phyloP scores from a whole-genome alignment of 2,329 filamentous ascomycete genomes.

The Fusarium torulosum region DNA sequence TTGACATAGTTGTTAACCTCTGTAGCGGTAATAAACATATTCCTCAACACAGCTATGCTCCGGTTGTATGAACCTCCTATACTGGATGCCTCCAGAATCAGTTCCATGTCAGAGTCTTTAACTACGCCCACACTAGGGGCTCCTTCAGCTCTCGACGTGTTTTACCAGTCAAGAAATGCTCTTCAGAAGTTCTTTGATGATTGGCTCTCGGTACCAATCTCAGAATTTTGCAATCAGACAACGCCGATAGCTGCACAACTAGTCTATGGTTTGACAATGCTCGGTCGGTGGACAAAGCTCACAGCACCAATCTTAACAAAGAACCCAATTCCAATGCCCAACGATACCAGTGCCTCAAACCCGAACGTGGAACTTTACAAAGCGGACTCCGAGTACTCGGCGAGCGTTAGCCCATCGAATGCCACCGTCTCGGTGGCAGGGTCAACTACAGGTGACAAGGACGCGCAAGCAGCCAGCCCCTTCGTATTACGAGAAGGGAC shows the following conservation, averaged over 20 bases:
- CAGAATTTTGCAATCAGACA: conserved; percentile 60
- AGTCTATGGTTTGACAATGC: conserved; percentile 64
- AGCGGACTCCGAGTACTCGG: conserved; percentile 43
- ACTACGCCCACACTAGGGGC: conserved; percentile 54
- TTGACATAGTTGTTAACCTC: neutral
- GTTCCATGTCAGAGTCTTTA: conserved; percentile 59
- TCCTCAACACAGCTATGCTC: conserved; percentile 57
- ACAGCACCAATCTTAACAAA: conserved; percentile 54
- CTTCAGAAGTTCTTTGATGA: conserved; percentile 63
- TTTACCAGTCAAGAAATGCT: conserved; percentile 63
- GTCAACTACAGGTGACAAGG: conserved; percentile 18
- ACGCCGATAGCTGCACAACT: conserved; percentile 61
- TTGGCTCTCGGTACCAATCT: conserved; percentile 60
- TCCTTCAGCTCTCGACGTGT: conserved; percentile 61
- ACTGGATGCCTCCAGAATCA: conserved; percentile 57
- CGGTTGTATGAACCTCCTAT: conserved; percentile 63
- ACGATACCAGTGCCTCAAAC: conserved; percentile 42
- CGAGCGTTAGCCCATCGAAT: conserved; percentile 21
- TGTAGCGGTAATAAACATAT: conserved; percentile 56
- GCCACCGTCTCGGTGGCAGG: conserved; percentile 21
- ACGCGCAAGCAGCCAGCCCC: conserved; percentile 29
- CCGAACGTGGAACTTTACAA: conserved; percentile 33
- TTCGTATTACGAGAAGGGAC: conserved; percentile 48
- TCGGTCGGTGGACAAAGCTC: conserved; percentile 64
- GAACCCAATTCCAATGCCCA: conserved; percentile 44